Evolutionary conservation across 331 rosid species (phyloP).

Genomic region (Malus hybrid): DNA sequence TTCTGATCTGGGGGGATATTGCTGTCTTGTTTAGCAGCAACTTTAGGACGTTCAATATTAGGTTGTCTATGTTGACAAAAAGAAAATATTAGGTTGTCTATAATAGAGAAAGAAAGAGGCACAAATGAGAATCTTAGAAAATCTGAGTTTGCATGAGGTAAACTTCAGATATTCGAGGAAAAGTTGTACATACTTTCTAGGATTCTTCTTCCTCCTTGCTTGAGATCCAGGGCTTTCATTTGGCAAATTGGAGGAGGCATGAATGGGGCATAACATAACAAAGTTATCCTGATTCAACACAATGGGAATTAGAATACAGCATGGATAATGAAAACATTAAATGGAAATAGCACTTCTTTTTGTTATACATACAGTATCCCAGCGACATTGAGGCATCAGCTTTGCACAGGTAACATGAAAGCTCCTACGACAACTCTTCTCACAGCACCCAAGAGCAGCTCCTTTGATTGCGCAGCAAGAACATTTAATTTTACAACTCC

Average conservation of each 20-base stretch:
- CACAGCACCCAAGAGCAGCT: conserved; percentile 85
- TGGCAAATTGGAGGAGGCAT: conserved; percentile 56
- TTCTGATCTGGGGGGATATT: conserved; percentile 13
- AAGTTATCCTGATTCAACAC: conserved; percentile 55
- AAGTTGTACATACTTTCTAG: conserved; percentile 24
- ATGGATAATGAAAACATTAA: neutral
- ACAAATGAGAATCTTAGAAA: neutral
- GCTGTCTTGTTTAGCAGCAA: conserved; percentile 23
- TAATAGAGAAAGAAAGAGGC: neutral
- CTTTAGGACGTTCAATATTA: conserved; percentile 7
- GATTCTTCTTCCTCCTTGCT: conserved; percentile 28
- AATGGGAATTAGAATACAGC: neutral
- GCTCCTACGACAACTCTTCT: conserved; percentile 83
- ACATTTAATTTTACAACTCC: conserved; percentile 85
- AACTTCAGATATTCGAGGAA: neutral
- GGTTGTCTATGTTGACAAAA: neutral
- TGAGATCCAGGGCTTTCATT: conserved; percentile 43
- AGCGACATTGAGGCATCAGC: conserved; percentile 75
- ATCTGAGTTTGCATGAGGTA: neutral
- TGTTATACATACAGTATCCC: conserved; percentile 65
- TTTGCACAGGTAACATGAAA: conserved; percentile 87
- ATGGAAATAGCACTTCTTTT: neutral
- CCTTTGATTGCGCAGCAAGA: conserved; percentile 81
- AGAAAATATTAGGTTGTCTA: conserved; percentile 14
- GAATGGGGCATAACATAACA: conserved; percentile 89